Evolutionary conservation across 2,329 filamentous ascomycete genomes (phyloP).

Genomic region (Diplocarpon mali): DNA sequence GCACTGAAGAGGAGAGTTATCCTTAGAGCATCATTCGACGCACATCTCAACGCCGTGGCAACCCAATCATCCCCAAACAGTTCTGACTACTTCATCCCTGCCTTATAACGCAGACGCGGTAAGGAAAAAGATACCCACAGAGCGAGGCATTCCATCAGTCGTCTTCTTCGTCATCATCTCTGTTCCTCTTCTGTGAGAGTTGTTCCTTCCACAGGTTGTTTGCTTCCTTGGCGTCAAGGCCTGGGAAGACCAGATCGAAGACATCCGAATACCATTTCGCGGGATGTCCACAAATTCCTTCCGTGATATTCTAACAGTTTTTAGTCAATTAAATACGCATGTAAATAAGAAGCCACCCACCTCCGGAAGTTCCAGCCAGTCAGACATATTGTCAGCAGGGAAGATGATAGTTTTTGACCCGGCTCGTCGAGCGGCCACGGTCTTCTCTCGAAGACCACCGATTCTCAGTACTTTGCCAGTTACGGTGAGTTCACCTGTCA

Average conservation of each 20-base stretch:
- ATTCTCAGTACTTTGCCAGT: conserved; percentile 95
- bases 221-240: conserved; percentile 61
- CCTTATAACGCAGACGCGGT: conserved; percentile 6
- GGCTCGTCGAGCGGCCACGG: conserved; percentile 82
- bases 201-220: conserved; percentile 47
- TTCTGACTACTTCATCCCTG: conserved; percentile 10
- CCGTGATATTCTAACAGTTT: conserved; percentile 79
- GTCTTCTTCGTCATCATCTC: conserved; percentile 24
- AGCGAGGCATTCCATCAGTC: conserved; percentile 16
- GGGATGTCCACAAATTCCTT: conserved; percentile 83
- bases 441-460: conserved; percentile 91
- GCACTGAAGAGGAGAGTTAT: conserved; percentile 14
- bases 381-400: conserved; percentile 86
- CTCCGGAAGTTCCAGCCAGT: conserved; percentile 95
- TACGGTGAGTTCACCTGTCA: conserved; percentile 95
- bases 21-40: conserved; percentile 7
- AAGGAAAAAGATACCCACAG: conserved; percentile 13
- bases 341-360: conserved; percentile 43
- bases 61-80: conserved; percentile 3
- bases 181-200: conserved; percentile 27
- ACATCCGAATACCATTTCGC: conserved; percentile 92
- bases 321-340: conserved; percentile 7
- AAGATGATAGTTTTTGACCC: conserved; percentile 92
- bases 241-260: conserved; percentile 80
- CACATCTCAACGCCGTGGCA: conserved; percentile 12